Evolutionary conservation across 1,139 yeast species (phyloP).

Genomic region (Yamadazyma dendronema): DNA sequence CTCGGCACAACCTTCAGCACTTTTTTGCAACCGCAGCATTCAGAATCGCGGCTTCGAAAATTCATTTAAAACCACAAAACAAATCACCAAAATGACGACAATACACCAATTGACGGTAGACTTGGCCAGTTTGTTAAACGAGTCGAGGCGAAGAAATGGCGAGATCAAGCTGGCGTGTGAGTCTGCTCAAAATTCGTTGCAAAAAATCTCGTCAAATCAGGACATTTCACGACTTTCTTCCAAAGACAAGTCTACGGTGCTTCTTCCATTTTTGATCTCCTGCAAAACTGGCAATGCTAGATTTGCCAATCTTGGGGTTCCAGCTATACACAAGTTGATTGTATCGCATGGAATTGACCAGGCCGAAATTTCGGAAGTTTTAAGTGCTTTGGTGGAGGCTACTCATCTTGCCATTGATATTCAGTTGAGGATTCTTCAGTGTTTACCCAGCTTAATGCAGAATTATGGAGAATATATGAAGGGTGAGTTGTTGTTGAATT

Average conservation of each 20-base stretch:
- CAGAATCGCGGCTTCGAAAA: not conserved
- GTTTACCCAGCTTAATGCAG: slow-evolving; percentile 73
- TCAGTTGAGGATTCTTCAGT: slow-evolving; percentile 83
- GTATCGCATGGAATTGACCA: slow-evolving; percentile 48
- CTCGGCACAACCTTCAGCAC: no score
- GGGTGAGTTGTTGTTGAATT: slow-evolving; percentile 55
- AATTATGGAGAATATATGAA: slow-evolving; percentile 54
- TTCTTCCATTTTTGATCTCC: slow-evolving; percentile 69
- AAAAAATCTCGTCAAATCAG: slow-evolving; percentile 21
- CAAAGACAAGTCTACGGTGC: slow-evolving; percentile 48
- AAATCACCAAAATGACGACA: slow-evolving; percentile 33
- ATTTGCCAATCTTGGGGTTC: slow-evolving; percentile 68
- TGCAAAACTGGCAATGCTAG: slow-evolving; percentile 76
- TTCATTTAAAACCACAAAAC: no score
- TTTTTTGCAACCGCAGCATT: no score
- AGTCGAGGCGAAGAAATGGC: slow-evolving; percentile 66
- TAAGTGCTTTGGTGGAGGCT: slow-evolving; percentile 71
- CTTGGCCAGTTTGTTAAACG: slow-evolving; percentile 57
- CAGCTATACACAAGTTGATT: slow-evolving; percentile 62
- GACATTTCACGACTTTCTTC: slow-evolving; percentile 24
- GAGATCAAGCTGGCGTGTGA: slow-evolving; percentile 72
- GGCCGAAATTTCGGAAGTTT: slow-evolving; percentile 48
- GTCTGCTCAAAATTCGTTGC: slow-evolving; percentile 50
- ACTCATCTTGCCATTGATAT: slow-evolving; percentile 77
- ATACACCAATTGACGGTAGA: slow-evolving; percentile 54